A percentile compares a stretch with the other conserved stretches of the same genome.
Evolutionary conservation across 768 basidiomycete genomes (phyloP).

Genomic region (Lactarius tabidus): DNA sequence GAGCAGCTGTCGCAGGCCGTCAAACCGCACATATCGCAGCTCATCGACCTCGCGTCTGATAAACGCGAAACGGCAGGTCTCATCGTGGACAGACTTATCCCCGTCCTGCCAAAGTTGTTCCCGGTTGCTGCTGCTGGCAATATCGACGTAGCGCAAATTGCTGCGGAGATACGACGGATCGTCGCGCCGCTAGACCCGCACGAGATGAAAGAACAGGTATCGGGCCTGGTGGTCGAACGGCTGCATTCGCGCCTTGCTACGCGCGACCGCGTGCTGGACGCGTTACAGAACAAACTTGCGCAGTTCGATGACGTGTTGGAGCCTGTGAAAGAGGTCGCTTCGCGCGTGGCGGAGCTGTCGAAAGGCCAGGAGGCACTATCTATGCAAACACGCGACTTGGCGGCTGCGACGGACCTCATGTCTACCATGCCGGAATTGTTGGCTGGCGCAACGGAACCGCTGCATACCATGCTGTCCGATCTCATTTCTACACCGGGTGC

Average conservation of each 20-base stretch:
- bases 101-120: conserved; percentile 50
- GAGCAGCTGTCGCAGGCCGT: conserved; percentile 75
- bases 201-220: conserved; percentile 85
- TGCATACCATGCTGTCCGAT: conserved; percentile 35
- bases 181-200: conserved; percentile 78
- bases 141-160: conserved; percentile 45
- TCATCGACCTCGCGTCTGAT: conserved; percentile 85
- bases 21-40: conserved; percentile 83
- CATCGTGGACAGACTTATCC: conserved; percentile 69
- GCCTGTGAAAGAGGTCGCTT: conserved; percentile 40
- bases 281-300: conserved; percentile 49
- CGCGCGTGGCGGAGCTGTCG: conserved; percentile 39
- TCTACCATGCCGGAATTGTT: conserved; percentile 48
- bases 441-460: conserved; percentile 39
- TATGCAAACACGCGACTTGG: conserved; percentile 38
- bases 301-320: conserved; percentile 48
- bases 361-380: conserved; percentile 42
- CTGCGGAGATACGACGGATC: conserved; percentile 63
- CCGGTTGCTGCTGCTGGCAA: conserved; percentile 31
- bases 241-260: conserved; percentile 77
- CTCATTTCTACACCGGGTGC: conserved; percentile 25
- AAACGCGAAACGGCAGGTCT: conserved; percentile 83
- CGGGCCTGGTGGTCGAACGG: conserved; percentile 83
- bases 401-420: conserved; percentile 38
- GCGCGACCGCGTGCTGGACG: conserved; percentile 65